These are phyloP conservation scores for Suillus placidus DNA, from an alignment of 768 basidiomycete species.

Conservation along the genomic window DNA sequence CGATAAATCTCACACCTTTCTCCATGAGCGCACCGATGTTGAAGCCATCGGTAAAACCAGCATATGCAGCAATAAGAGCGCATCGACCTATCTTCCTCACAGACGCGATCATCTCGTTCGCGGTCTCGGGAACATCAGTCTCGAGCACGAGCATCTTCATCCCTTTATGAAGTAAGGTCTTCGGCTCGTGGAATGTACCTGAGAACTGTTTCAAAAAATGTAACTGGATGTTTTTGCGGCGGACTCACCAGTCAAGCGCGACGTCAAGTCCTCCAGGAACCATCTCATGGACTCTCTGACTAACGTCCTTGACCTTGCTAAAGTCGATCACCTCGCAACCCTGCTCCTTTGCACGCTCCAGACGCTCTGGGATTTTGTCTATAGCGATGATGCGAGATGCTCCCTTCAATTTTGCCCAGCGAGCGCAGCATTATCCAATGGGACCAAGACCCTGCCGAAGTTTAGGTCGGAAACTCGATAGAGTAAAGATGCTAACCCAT, in stretches of 20 bases:
- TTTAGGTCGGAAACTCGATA: not conserved
- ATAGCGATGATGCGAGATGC: slow-evolving; percentile 73
- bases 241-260: slow-evolving; percentile 50
- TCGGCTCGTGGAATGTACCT: slow-evolving; percentile 73
- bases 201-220: not conserved
- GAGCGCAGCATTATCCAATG: slow-evolving; percentile 62
- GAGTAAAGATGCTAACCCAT: slow-evolving; percentile 49
- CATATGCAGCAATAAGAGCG: slow-evolving; percentile 71
- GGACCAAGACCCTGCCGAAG: slow-evolving; percentile 59
- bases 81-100: slow-evolving; percentile 58
- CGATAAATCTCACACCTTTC: slow-evolving; percentile 71
- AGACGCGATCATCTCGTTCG: slow-evolving; percentile 52
- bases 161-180: slow-evolving; percentile 63
- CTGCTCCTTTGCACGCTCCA: slow-evolving; percentile 48
- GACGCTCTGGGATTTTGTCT: slow-evolving; percentile 58
- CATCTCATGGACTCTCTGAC: slow-evolving; percentile 58
- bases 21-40: slow-evolving; percentile 80
- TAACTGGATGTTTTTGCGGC: slow-evolving; percentile 16
- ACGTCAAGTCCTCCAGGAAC: slow-evolving; percentile 69
- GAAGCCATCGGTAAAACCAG: slow-evolving; percentile 66
- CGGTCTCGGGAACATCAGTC: slow-evolving; percentile 70
- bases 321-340: slow-evolving; percentile 64
- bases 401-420: slow-evolving; percentile 68
- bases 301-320: slow-evolving; percentile 46
- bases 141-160: slow-evolving; percentile 75